Evolutionary conservation across 352 stramenopile genomes (phyloP), one percentile per base, ranked within the genome.

Genomic region (Globisporangium orthogonon): DNA sequence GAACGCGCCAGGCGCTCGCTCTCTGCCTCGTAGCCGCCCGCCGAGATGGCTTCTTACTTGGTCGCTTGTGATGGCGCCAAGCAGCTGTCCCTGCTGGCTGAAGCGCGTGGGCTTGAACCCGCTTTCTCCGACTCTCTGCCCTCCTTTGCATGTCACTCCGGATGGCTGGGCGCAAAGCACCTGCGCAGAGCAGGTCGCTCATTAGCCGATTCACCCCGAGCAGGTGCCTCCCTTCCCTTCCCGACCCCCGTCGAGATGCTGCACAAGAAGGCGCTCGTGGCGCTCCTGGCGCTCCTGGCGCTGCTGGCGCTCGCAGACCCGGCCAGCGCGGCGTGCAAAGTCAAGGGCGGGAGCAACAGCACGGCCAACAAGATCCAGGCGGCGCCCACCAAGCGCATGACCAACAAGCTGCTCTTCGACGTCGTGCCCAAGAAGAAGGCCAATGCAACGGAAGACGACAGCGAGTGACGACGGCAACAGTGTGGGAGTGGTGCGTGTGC

Each of bases 321-420:
- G 37, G 37, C 37, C 3, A 17, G 7, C 37, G 67, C 67, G 11
- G 54, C 55, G 14, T 75, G 67, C 52, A 69, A 67, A 41, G 61
- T 68, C 58, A 75, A 75, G 61, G 43, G 47, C 1, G 63, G 70
- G 14, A 52, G 50, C 15, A 64, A 41, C 3, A 39, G 11, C 50
- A 60, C 49, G 6, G 23, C 35, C 56, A 74, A 74, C 64, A 71
- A 74, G 52, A 71, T 74, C 57, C 60, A 70, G 41, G 58, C 54
- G 30, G 58, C 65, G 37, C 61, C 64, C 4, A 51, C 13, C 44
- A 68, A 70, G 50, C 68, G 68, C 46, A 14, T 68, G 43, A 71
- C 35, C 49, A 71, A 76, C 68, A 71, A 71, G 49, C 61, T 71
- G 33, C 50, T 57, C 15, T 71, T 71, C 53, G 64, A 71, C 56